Base-by-base conservation (phyloP, 768 basidiomycete genomes). In the Boletus rubropictus region DNA sequence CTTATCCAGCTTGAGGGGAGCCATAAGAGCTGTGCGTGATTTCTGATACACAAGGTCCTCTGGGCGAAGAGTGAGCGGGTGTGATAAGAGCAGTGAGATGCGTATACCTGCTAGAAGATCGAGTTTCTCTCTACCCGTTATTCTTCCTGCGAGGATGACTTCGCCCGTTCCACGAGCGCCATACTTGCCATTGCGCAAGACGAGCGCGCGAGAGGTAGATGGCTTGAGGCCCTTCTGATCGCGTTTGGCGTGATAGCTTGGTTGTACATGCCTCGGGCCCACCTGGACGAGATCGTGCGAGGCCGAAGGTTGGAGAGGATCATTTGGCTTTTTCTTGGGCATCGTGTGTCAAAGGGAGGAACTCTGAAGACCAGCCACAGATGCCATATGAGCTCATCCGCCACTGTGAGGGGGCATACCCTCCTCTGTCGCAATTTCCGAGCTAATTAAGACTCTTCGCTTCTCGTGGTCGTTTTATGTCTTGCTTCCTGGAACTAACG, bases 121-220 rank as follows among this genome's bases (percentile, higher is more conserved):
- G 25, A 91, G 72, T 58, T 89, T 89, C 65, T 89, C 88, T 57
- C 84, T 75, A 1, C 89, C 89, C 40, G 75, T 81, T 52, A 87
- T 76, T 59, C 75, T 84, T 21, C 69, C 75, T 44, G 72, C 69
- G 38, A 77, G 64, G 39, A 81, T 62, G 37, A 88, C 17, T 64
- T 88, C 86, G 15, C 86, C 86, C 5, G 80, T 79, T 34, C 87
- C 86, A 44, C 74, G 74, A 24, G 84, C 73, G 11, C 85, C 87
- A 65, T 83, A 67, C 59, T 87, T 89, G 34, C 82, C 84, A 57
- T 87, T 84, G 52, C 88, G 78, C 52, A 89, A 66, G 46, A 88
- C 63, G 44, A 89, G 73, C 22, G 88, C 87, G 35, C 82, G 80
- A n/a, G 77, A 72, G 1, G 87, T 88, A 2, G 82, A 79, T 0